A percentile compares a stretch with the other conserved stretches of the same genome.
Conservation (phyloP, 305 asterid species). For the Fraxinus velutina region DNA sequence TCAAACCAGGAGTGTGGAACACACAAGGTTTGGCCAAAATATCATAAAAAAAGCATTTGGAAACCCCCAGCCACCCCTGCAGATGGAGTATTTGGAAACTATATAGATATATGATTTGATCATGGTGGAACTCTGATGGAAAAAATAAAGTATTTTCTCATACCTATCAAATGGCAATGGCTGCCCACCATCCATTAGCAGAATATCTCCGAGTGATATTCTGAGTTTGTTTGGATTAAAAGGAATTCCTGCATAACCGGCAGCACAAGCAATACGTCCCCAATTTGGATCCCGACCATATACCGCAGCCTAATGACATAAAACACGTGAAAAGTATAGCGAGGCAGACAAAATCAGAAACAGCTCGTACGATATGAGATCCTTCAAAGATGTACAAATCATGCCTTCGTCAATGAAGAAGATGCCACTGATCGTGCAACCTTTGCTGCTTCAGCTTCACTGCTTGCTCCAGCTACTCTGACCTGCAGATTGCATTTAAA, state of each 20-base stretch:
- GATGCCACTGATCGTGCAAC: constrained; percentile 94
- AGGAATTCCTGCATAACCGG: constrained; percentile 84
- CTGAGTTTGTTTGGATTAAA: constrained; percentile 62
- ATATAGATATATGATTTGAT: neutral
- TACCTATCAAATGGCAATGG: constrained; percentile 89
- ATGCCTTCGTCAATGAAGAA: constrained; percentile 83
- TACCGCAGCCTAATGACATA: constrained; percentile 67
- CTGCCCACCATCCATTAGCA: constrained; percentile 87
- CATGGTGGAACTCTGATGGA: neutral
- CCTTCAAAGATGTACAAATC: constrained; percentile 11
- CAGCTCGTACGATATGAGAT: constrained; percentile 12
- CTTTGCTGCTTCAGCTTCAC: constrained; percentile 84
- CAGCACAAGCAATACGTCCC: constrained; percentile 98
- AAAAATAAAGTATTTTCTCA: neutral
- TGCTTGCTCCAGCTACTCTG: constrained; percentile 66
- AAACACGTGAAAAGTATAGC: constrained; percentile 1
- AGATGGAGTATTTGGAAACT: neutral
- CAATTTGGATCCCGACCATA: constrained; percentile 97
- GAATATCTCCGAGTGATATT: constrained; percentile 77
- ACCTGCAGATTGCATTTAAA: constrained; percentile 48
- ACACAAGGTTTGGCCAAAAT: neutral
- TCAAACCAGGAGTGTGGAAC: neutral
- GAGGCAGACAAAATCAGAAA: constrained; percentile 13
- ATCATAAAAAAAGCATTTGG: neutral
- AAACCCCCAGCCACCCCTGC: neutral